A percentile compares a stretch with the other conserved stretches of the same genome.
These are phyloP conservation scores for Hippophae tibetana DNA, from an alignment of 306 rosid genomes.

Conservation along the genomic window DNA sequence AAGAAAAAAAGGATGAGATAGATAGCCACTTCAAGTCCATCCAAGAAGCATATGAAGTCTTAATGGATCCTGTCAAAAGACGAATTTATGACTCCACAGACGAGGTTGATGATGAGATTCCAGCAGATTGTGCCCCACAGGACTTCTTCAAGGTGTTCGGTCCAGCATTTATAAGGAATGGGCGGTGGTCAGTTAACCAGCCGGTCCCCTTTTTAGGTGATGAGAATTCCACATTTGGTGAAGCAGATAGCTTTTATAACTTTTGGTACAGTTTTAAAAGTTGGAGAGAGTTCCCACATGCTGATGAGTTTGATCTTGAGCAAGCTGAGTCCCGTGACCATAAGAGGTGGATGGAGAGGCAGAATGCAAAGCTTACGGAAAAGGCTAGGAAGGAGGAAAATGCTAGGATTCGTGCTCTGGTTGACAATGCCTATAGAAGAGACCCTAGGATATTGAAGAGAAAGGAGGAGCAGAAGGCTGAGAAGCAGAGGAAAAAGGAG, in stretches of 20 bases:
- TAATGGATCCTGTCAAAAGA: constrained; percentile 74
- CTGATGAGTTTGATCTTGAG: constrained; percentile 91
- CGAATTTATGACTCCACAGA: constrained; percentile 96
- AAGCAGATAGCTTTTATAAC: constrained; percentile 72
- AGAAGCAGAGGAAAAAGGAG: constrained; percentile 83
- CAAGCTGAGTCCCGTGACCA: constrained; percentile 98
- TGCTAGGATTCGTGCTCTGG: constrained; percentile 75
- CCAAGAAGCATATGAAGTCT: constrained; percentile 83
- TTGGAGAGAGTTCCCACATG: constrained; percentile 98
- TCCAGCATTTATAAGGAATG: constrained; percentile 91
- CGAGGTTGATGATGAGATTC: constrained; percentile 94
- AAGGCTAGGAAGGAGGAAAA: constrained; percentile 93
- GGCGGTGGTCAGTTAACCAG: constrained; percentile 83
- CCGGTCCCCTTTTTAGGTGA: constrained; percentile 83
- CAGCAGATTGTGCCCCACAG: constrained; percentile 86
- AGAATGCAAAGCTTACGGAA: constrained; percentile 81
- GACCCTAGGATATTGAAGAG: constrained; percentile 85
- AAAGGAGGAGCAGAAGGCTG: constrained; percentile 80
- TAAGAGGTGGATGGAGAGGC: constrained; percentile 98
- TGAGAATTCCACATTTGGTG: constrained; percentile 52
- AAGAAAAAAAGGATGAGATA: constrained; percentile 78
- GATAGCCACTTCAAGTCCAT: constrained; percentile 81
- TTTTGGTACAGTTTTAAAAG: constrained; percentile 93
- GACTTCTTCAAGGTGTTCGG: constrained; percentile 91
- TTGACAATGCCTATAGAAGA: constrained; percentile 87